Evolutionary conservation across 805 yeast genomes (phyloP).

Genomic region (Saccharomycopsis capsularis): DNA sequence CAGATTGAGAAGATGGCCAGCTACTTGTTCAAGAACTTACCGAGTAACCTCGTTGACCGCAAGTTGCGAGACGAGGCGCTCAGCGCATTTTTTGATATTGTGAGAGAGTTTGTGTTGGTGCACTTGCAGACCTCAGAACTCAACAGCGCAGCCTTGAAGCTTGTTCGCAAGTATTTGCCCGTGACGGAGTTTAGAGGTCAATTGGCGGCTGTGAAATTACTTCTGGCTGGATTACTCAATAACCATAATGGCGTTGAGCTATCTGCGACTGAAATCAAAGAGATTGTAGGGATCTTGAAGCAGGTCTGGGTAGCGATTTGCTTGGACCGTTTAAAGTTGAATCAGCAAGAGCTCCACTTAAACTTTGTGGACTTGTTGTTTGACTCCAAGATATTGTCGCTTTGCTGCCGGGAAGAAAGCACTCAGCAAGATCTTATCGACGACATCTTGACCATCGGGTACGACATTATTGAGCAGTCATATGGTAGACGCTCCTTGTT

Average conservation of each 20-base stretch:
- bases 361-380: slow-evolving; percentile 45
- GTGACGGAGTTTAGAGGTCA: slow-evolving; percentile 25
- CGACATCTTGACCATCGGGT: slow-evolving; percentile 28
- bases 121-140: slow-evolving; percentile 21
- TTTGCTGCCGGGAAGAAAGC: neutral
- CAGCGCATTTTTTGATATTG: slow-evolving; percentile 24
- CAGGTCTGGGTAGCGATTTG: slow-evolving; percentile 53
- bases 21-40: slow-evolving; percentile 11
- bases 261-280: slow-evolving; percentile 11
- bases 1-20: slow-evolving; percentile 5
- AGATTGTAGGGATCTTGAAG: slow-evolving; percentile 31
- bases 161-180: slow-evolving; percentile 20
- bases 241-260: slow-evolving; percentile 4
- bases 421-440: neutral
- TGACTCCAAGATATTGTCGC: slow-evolving; percentile 33
- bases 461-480: slow-evolving; percentile 41
- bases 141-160: slow-evolving; percentile 11
- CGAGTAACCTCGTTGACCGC: neutral
- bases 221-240: slow-evolving; percentile 22
- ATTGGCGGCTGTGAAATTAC: slow-evolving; percentile 23
- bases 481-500: slow-evolving; percentile 61
- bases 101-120: slow-evolving; percentile 22
- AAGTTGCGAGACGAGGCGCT: slow-evolving; percentile 5
- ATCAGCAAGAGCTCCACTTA: slow-evolving; percentile 59
- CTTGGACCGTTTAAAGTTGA: slow-evolving; percentile 53